Evolutionary conservation across 2,329 filamentous ascomycete species (phyloP).

Genomic region (Xylariaceae sp.): DNA sequence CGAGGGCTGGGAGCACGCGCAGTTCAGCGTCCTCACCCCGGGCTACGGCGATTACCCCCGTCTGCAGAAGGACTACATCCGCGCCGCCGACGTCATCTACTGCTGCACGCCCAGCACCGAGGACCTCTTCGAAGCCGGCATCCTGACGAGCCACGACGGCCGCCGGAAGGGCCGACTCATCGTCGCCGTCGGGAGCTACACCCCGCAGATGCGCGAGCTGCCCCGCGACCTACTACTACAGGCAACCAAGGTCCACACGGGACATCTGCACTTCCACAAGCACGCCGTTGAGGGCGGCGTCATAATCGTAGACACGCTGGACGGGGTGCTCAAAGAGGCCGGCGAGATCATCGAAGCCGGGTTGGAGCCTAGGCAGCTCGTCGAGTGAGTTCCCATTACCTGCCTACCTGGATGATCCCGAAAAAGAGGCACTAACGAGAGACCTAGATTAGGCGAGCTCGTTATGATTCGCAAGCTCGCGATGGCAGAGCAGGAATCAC

Average conservation of each 20-base stretch:
- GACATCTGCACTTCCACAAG: slow-evolving; percentile 66
- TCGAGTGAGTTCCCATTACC: slow-evolving; percentile 62
- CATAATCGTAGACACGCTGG: slow-evolving; percentile 75
- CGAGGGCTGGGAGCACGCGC: slow-evolving; percentile 66
- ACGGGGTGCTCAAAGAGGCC: slow-evolving; percentile 78
- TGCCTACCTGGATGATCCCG: background rate
- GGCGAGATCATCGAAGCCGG: slow-evolving; percentile 84
- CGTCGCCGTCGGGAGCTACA: slow-evolving; percentile 70
- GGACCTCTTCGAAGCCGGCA: slow-evolving; percentile 73
- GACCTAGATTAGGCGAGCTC: slow-evolving; percentile 71
- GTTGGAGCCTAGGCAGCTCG: slow-evolving; percentile 72
- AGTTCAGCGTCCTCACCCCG: slow-evolving; percentile 71
- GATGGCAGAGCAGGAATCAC: slow-evolving; percentile 40
- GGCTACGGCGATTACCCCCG: slow-evolving; percentile 69
- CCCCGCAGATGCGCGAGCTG: slow-evolving; percentile 78
- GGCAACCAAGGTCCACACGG: slow-evolving; percentile 51
- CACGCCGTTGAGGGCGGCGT: slow-evolving; percentile 66
- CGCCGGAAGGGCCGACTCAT: slow-evolving; percentile 72
- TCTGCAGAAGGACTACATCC: slow-evolving; percentile 70
- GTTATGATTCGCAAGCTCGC: slow-evolving; percentile 59
- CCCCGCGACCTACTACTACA: slow-evolving; percentile 75
- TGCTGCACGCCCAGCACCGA: slow-evolving; percentile 79
- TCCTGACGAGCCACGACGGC: slow-evolving; percentile 73
- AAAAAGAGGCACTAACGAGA: background rate
- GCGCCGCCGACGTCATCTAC: slow-evolving; percentile 79